Conservation (phyloP, 1,284 basidiomycete genomes). For the Cutaneotrichosporon spelunceum region DNA sequence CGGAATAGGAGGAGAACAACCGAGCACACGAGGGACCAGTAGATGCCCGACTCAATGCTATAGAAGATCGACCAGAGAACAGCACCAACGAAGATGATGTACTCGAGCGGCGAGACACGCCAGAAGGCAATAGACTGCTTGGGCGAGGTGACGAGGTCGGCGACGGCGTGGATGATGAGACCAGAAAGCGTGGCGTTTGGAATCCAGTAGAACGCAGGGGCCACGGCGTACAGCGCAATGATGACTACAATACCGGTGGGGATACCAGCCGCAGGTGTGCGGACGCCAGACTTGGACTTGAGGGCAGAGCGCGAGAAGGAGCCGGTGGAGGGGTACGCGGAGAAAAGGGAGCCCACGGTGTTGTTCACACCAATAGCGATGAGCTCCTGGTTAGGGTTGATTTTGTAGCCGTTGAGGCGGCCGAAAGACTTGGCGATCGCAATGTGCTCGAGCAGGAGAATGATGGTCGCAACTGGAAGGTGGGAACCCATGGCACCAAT, state of each 20-base stretch:
- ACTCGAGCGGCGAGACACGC: constrained; percentile 90
- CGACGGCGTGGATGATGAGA: constrained; percentile 93
- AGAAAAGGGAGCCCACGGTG: constrained; percentile 72
- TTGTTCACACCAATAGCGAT: constrained; percentile 89
- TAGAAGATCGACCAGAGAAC: constrained; percentile 86
- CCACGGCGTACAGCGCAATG: constrained; percentile 89
- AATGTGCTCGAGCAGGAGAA: constrained; percentile 93
- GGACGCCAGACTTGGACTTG: constrained; percentile 92
- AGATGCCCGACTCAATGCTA: constrained; percentile 90
- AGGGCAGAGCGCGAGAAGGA: constrained; percentile 96
- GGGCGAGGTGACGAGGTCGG: constrained; percentile 84
- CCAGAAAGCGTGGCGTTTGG: constrained; percentile 69
- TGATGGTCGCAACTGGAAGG: constrained; percentile 88
- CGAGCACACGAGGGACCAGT: constrained; percentile 79
- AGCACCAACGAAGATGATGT: constrained; percentile 76
- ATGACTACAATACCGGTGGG: constrained; percentile 84
- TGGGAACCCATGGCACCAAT: constrained; percentile 69
- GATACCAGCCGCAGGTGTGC: constrained; percentile 88
- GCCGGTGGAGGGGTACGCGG: constrained; percentile 93
- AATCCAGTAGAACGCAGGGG: constrained; percentile 72
- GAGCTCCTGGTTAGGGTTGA: constrained; percentile 94
- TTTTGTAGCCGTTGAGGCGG: constrained; percentile 93
- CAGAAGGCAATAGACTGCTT: constrained; percentile 86
- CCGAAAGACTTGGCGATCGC: constrained; percentile 95
- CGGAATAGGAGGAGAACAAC: constrained; percentile 80